Base-by-base conservation (phyloP, 352 stramenopile genomes). In the Phytophthora rubi region DNA sequence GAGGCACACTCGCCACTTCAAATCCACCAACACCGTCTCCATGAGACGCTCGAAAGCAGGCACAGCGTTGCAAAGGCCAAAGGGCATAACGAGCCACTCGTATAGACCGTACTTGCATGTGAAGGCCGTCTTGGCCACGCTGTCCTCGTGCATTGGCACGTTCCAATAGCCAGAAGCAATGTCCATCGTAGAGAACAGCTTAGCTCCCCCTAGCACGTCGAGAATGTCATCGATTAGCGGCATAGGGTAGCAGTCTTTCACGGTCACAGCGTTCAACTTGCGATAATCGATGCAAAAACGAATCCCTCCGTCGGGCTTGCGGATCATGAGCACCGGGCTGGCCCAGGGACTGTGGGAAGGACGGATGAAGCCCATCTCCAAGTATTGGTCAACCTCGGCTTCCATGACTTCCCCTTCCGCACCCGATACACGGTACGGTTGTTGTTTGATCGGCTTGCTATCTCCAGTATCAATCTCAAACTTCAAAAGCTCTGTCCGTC, bases 221-320 rank as follows among this genome's bases (percentile, higher is more conserved):
- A 58, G 33, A 13, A 68, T 68, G 26, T 68, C 62, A 30, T 68
- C 53, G 13, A 68, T 62, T 5, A 68, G 32, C 1, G 62, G 44
- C 45, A 62, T 62, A 0, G 53, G 30, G 16, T 62, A 62, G 15
- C 62, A 62, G 21, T 62, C 62, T 6, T 62, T 57, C 2, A 62
- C 26, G 4, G 53, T 68, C 6, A 68, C 21, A 0, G 62, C 28
- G 33, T 68, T 68, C 18, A 68, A 15, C 13, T 18, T 18, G 2
- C 53, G 28, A 10, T 68, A 68, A 30, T 68, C 62, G 30, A 68
- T 68, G 12, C 62, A 62, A 15, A 68, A 62, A 1, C 42, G 61
- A 18, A 68, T 57, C 6, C 61, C 61, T 26, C 52, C 61, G 4
- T 30, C 26, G 2, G 26, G 26, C 3, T 30, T 30, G 2, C 26